Base-by-base conservation (phyloP, 78 protist species). In the Tieghemostelium lacteum region DNA sequence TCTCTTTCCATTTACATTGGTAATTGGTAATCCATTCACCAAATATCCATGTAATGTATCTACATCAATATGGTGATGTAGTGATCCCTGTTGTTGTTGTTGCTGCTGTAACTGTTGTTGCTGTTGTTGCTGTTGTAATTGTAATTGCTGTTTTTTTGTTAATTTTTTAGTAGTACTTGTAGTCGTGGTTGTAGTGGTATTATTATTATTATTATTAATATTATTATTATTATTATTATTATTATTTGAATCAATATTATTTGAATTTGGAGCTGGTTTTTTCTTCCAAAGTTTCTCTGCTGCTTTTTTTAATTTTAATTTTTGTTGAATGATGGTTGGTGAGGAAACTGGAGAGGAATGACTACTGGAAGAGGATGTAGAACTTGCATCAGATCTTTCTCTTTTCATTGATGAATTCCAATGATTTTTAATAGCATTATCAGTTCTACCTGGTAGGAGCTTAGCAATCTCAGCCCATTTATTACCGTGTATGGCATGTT, bases 341-440 rank as follows among this genome's bases (percentile, higher is more conserved):
- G 5, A 28, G 6, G 39, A 29, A 19, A 42, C 3, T 34, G 69
- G 0, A 3, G 69, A 12, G 2, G 28, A 33, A 17, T 34, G 14
- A 31, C 49, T 62, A 34, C 4, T 58, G 36, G 70, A 61, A 16
- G 72, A 8, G 50, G 70, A 36, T 3, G 50, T 39, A 24, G 73
- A 20, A 16, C 55, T 34, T 1, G 54, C 0, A 0, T 45, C n/a
- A 14, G 6, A 10, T 45, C 10, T 33, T 2, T 33, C 40, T 52
- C 85, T 87, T 42, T 91, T 87, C 87, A 96, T 64, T 28, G 97
- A 87, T 10, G 98, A 97, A 67, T 97, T 96, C 97, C 98, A 97
- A 72, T 83, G 98, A 73, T 97, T 97, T 72, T 97, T 97, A 63
- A 97, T 87, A 0, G 97, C 98, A 69, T 97, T 97, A 85, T 96